Evolutionary conservation across 2,329 filamentous ascomycete genomes (phyloP).

Genomic region (Lasiodiplodia citricola): DNA sequence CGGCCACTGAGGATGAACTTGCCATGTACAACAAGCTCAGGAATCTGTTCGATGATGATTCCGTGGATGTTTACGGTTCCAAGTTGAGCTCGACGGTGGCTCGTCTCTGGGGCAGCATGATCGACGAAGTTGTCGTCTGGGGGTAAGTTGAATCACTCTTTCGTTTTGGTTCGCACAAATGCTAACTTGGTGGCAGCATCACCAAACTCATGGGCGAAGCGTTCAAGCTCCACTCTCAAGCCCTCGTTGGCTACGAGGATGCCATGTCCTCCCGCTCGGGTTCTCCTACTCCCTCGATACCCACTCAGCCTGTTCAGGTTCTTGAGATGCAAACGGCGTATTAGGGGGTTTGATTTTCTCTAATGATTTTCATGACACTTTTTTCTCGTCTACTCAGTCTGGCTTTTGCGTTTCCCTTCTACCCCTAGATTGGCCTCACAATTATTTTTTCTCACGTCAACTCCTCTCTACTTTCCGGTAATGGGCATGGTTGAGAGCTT

Average conservation of each 20-base stretch:
- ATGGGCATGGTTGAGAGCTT: constrained; percentile 23
- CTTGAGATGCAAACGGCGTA: constrained; percentile 52
- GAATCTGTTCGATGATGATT: constrained; percentile 87
- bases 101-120: constrained; percentile 94
- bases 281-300: constrained; percentile 48
- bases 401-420: constrained; percentile 8
- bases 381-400: constrained; percentile 4
- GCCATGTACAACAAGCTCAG: constrained; percentile 93
- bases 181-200: constrained; percentile 67
- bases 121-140: constrained; percentile 98
- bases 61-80: constrained; percentile 77
- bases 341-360: constrained; percentile 32
- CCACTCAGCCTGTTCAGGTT: constrained; percentile 47
- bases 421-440: constrained; percentile 25
- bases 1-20: constrained; percentile 80
- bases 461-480: constrained; percentile 27
- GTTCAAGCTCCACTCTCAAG: constrained; percentile 95
- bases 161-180: constrained; percentile 5
- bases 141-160: constrained; percentile 72
- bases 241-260: constrained; percentile 92
- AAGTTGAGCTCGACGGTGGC: constrained; percentile 96
- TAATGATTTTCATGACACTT: constrained; percentile 27
- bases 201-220: constrained; percentile 97
- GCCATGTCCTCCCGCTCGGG: constrained; percentile 60
- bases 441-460: constrained; percentile 20